Percentiles rank a stretch among this genome's conserved stretches.
These are phyloP conservation scores for Pseudocercospora eumusae DNA, from an alignment of 2,329 filamentous ascomycete species.

Conservation along the genomic window DNA sequence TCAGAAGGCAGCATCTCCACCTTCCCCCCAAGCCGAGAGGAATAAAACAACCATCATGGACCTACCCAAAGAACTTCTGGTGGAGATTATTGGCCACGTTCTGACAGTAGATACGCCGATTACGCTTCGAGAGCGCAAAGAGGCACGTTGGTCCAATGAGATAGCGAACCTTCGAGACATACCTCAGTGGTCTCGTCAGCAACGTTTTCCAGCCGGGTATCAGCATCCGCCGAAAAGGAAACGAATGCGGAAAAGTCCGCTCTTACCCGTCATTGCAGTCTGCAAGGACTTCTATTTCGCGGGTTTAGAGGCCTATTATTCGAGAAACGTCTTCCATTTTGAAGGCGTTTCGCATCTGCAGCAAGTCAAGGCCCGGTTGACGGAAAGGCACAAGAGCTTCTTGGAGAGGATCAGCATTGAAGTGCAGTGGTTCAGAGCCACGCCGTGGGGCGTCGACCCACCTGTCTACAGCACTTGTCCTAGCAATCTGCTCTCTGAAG, in stretches of 20 bases:
- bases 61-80: slow-evolving; percentile 17
- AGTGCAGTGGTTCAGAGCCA: slow-evolving; percentile 3
- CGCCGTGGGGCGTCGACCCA: not conserved
- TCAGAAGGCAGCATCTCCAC: not conserved
- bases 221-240: slow-evolving; percentile 3
- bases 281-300: slow-evolving; percentile 20
- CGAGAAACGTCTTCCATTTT: slow-evolving; percentile 15
- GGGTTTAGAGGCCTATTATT: slow-evolving; percentile 14
- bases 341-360: slow-evolving; percentile 8
- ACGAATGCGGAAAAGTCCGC: slow-evolving; percentile 11
- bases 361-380: slow-evolving; percentile 2
- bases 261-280: slow-evolving; percentile 12
- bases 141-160: slow-evolving; percentile 20
- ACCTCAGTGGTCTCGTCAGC: slow-evolving; percentile 5
- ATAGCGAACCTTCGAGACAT: slow-evolving; percentile 15
- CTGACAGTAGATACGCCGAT: slow-evolving; percentile 9
- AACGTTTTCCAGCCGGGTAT: not conserved
- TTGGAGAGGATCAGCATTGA: slow-evolving; percentile 10
- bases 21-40: not conserved
- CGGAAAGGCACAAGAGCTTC: not conserved
- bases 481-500: not conserved
- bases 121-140: slow-evolving; percentile 16
- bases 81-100: slow-evolving; percentile 14
- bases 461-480: not conserved
- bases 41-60: not conserved